Conservation (phyloP, 2,329 filamentous ascomycete species). For the Aspergillus sp. region DNA sequence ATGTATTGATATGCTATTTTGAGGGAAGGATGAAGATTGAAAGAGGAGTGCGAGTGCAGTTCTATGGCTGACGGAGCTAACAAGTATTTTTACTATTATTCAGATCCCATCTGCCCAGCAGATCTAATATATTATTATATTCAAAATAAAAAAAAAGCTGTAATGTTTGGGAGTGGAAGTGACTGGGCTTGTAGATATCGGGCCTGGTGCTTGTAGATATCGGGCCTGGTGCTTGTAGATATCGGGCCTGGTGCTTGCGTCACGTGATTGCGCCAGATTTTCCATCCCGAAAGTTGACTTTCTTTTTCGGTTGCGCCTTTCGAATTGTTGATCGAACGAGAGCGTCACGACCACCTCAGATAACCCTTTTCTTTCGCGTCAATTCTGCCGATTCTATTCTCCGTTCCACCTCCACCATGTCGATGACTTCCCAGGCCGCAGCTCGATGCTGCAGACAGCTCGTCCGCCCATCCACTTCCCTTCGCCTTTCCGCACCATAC, state of each 20-base stretch:
- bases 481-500: constrained; percentile 42
- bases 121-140: neutral
- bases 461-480: constrained; percentile 41
- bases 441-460: constrained; percentile 46
- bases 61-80: neutral
- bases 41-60: neutral
- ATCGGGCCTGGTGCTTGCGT: neutral
- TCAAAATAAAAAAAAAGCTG: neutral
- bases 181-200: neutral
- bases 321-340: constrained; percentile 13
- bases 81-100: neutral
- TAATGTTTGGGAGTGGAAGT: neutral
- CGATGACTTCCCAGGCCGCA: constrained; percentile 41
- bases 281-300: constrained; percentile 30
- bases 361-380: constrained; percentile 8
- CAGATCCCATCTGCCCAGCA: neutral
- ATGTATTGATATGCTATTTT: constrained; percentile 23
- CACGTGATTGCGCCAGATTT: constrained; percentile 37
- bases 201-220: too few relatives aligned
- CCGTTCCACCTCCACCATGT: constrained; percentile 32
- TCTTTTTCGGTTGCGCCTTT: constrained; percentile 29
- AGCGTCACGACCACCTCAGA: constrained; percentile 14
- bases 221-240: neutral
- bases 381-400: constrained; percentile 9
- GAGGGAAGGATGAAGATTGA: neutral